Conservation (phyloP, 2,329 filamentous ascomycete genomes). For the Penicillium sp. region DNA sequence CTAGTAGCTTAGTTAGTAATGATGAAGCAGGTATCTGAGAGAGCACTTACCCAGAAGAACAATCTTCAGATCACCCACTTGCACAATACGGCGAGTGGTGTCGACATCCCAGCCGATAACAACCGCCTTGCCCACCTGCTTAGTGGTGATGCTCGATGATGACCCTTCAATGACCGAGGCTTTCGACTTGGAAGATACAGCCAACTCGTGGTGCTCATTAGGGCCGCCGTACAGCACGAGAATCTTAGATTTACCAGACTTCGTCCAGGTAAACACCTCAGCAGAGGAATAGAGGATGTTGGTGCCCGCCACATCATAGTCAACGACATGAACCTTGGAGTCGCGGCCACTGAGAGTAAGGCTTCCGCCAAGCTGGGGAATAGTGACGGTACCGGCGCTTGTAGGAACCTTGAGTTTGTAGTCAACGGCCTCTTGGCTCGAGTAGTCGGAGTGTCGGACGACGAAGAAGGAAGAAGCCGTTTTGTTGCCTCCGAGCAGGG, state of each 20-base stretch:
- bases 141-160: slow-evolving; percentile 22
- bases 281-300: slow-evolving; percentile 39
- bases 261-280: slow-evolving; percentile 47
- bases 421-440: slow-evolving; percentile 46
- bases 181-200: slow-evolving; percentile 25
- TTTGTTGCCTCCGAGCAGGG: slow-evolving; percentile 45
- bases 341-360: slow-evolving; percentile 37
- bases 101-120: slow-evolving; percentile 49
- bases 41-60: slow-evolving; percentile 44
- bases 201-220: slow-evolving; percentile 36
- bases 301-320: slow-evolving; percentile 35
- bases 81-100: slow-evolving; percentile 36
- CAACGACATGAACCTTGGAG: slow-evolving; percentile 39
- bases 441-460: slow-evolving; percentile 57
- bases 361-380: slow-evolving; percentile 35
- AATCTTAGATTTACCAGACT: slow-evolving; percentile 48
- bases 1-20: slow-evolving; percentile 29
- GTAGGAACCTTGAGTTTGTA: slow-evolving; percentile 55
- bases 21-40: not conserved
- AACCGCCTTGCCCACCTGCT: slow-evolving; percentile 23
- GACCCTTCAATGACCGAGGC: slow-evolving; percentile 30
- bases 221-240: slow-evolving; percentile 36
- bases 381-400: slow-evolving; percentile 32
- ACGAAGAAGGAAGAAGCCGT: slow-evolving; percentile 51
- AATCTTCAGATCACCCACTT: slow-evolving; percentile 43